These are phyloP conservation scores for Saitozyma sp. DNA, from an alignment of 768 basidiomycete species.

Conservation along the genomic window DNA sequence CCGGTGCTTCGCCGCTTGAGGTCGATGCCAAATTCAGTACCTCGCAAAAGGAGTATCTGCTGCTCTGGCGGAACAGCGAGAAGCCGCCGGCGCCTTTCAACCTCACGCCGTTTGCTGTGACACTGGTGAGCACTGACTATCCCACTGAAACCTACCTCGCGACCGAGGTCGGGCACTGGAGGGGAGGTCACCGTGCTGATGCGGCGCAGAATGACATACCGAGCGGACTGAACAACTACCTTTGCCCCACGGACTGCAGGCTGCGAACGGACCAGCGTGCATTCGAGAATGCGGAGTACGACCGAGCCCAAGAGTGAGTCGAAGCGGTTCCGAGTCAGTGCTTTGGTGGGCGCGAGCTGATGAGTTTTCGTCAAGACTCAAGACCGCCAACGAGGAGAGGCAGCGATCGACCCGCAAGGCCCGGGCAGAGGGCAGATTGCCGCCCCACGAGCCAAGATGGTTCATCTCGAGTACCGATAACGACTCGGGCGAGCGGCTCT, in stretches of 20 bases:
- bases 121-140: constrained; percentile 55
- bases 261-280: constrained; percentile 90
- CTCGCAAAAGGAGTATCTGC: constrained; percentile 67
- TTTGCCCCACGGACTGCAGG: constrained; percentile 89
- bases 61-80: constrained; percentile 89
- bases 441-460: constrained; percentile 82
- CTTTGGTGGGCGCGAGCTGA: constrained; percentile 1
- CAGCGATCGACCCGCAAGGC: constrained; percentile 72
- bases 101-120: constrained; percentile 89
- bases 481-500: constrained; percentile 86
- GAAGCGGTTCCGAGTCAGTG: not conserved
- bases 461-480: constrained; percentile 77
- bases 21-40: constrained; percentile 31
- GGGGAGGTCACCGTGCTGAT: not conserved
- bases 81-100: constrained; percentile 85
- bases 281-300: constrained; percentile 83
- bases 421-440: constrained; percentile 70
- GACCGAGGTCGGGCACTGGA: no score
- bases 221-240: constrained; percentile 64
- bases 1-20: constrained; percentile 50
- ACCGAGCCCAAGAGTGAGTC: constrained; percentile 72
- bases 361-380: constrained; percentile 25
- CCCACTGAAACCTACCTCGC: not conserved
- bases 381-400: constrained; percentile 64
- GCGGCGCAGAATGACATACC: constrained; percentile 71